Base-by-base conservation (phyloP, 768 basidiomycete species). In the Polyporus arcularius region DNA sequence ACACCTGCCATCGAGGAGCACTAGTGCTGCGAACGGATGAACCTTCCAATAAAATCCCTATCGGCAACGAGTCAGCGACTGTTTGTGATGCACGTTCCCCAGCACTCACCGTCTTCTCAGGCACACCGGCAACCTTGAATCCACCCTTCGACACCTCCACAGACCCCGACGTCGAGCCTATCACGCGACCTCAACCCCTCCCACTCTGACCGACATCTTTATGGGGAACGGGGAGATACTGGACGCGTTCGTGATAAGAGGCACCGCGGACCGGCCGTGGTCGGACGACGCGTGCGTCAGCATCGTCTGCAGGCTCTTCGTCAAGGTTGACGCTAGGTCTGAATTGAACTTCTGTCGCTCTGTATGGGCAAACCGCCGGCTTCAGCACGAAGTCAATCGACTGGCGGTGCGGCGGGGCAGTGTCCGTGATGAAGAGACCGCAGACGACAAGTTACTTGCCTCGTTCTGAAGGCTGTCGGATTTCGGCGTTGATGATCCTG, bases 161-260 rank as follows among this genome's bases (percentile, higher is more conserved):
- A 48, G 12, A 32, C 38, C 40, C 4, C 12, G n/a, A 38, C 11
- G n/a, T 45, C 58, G 45, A 35, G 14, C 10, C 7, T 15, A 26
- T 40, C 40, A 81, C 2, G 76, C 82, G 18, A 90, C 76, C 69
- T 90, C 88, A 15, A 80, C 70, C 10, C 87, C 89, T 4, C 86
- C 89, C 31, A 92, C 78, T 60, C 79, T 86, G 51, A 92, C 89
- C 4, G 73, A 68, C 40, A 94, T 84, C 61, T 84, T 83, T 40
- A 91, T 80, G 2, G 92, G 92, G 67, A 94, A 94, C 0, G 92
- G 92, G 0, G 91, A 92, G 45, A 93, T 89, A 4, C 85, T 86
- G 7, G 68, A 61, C 2, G 31, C 85, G 58, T 89, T 85, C n/a
- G 88, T 90, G 57, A 94, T 94, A 5, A 85, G 82, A 4, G 92